Evolutionary conservation across 768 basidiomycete species (phyloP), one percentile per base, ranked within the genome.

Genomic region (Tricholoma sp.): DNA sequence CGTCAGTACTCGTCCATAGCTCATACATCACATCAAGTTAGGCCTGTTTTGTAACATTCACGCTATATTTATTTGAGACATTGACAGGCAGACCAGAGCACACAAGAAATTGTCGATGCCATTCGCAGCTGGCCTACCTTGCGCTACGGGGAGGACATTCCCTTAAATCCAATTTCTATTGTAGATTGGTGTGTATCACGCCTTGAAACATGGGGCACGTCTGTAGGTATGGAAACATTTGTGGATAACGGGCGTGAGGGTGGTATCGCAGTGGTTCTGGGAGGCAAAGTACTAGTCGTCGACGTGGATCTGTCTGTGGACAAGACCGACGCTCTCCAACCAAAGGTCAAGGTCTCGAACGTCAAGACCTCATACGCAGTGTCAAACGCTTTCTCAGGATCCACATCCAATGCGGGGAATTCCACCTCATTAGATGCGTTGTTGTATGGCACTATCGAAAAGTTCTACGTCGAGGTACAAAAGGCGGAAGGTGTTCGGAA

Each of bases 351-450:
- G 19, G 78, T 85, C 21, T 77, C 79, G 0, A 79, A 74, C 39
- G 81, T 89, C 62, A 91, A 89, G 67, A 88, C 86, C 2, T 84
- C 88, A 7, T 90, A 88, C 67, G 90, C 88, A 0, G 76, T 83
- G 29, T 72, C 79, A 8, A 76, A 76, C 57, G 71, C 69, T 27
- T 66, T 76, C 6, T 69, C 73, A 12, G 71, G 68, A 14, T 64
- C 68, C 39, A 63, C 69, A 32, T 71, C 76, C n/a, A 76, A 73
- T 45, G 72, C 79, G 2, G 80, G 74, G 34, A 78, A 79, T 5
- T 83, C 84, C 2, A 69, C 74, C 29, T 80, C 82, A 0, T 67
- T 91, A 55, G 88, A 92, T 64, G 78, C 76, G 11, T 84, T 89
- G 66, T 72, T 92, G 32, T 74, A 75, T 5, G 73, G 75, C 46